Evolutionary conservation across 2,329 filamentous ascomycete species (phyloP).

Genomic region (Venturia oleaginea): DNA sequence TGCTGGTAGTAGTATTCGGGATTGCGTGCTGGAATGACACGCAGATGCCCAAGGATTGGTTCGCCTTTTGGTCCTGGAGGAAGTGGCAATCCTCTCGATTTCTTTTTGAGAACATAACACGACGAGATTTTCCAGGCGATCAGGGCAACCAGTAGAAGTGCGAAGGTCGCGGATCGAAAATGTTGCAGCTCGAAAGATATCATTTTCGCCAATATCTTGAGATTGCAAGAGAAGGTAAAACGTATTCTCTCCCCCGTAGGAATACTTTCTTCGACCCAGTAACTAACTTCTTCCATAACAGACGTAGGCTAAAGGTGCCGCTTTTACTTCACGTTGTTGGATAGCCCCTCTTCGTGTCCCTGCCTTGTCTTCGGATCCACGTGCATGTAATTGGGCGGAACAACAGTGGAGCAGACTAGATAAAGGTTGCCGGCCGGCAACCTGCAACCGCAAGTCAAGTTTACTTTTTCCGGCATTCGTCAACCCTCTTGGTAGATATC

Average conservation of each 20-base stretch:
- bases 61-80: constrained; percentile 20
- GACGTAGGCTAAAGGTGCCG: not conserved
- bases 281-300: not conserved
- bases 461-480: not conserved
- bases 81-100: constrained; percentile 14
- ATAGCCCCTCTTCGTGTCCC: not conserved
- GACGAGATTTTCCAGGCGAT: not conserved
- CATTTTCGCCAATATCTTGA: not conserved
- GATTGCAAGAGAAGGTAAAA: not conserved
- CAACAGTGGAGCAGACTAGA: not conserved
- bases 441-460: not conserved
- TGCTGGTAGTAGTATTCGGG: constrained; percentile 19
- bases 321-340: not conserved
- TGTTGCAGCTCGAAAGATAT: not conserved
- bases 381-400: not conserved
- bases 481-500: not conserved
- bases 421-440: not conserved
- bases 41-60: constrained; percentile 20
- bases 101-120: not conserved
- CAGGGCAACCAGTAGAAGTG: not conserved
- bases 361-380: not conserved
- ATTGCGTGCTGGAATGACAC: constrained; percentile 18
- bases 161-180: not conserved
- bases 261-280: not conserved
- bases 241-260: not conserved